Evolutionary conservation across 192 early-diverging fungal genomes (phyloP).

Genomic region (Bifiguratus adelaidae): DNA sequence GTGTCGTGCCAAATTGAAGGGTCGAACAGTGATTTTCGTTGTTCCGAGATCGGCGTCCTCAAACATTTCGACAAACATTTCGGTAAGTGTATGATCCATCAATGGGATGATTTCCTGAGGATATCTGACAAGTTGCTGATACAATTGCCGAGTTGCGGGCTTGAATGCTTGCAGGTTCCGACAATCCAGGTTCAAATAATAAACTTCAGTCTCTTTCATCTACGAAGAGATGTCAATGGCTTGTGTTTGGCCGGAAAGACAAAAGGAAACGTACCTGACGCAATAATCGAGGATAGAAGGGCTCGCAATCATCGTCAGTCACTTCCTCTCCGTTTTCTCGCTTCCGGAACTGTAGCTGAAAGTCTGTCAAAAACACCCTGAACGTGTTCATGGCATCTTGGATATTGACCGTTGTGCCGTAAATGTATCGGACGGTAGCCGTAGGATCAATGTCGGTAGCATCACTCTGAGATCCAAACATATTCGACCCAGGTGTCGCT

Average conservation of each 20-base stretch:
- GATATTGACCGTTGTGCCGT: slow-evolving; percentile 91
- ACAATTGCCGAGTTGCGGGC: slow-evolving; percentile 52
- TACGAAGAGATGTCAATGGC: slow-evolving; percentile 9
- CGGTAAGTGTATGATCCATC: slow-evolving; percentile 80
- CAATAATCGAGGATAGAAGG: slow-evolving; percentile 72
- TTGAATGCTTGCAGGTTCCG: slow-evolving; percentile 65
- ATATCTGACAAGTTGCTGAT: slow-evolving; percentile 82
- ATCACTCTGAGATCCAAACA: not conserved
- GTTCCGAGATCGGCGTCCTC: slow-evolving; percentile 41
- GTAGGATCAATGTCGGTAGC: too few relatives aligned
- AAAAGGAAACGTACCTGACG: slow-evolving; percentile 24
- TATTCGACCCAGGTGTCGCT: not conserved
- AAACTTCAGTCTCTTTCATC: slow-evolving; percentile 56
- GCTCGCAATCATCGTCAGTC: slow-evolving; percentile 34
- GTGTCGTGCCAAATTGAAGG: slow-evolving; percentile 69
- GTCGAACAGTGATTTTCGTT: slow-evolving; percentile 41
- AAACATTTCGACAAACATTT: slow-evolving; percentile 58
- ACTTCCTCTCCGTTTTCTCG: slow-evolving; percentile 13
- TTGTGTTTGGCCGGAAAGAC: not conserved
- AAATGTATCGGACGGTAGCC: slow-evolving; percentile 51
- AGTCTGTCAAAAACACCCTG: slow-evolving; percentile 71
- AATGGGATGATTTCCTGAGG: slow-evolving; percentile 94
- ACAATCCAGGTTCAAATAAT: slow-evolving; percentile 84
- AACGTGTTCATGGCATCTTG: slow-evolving; percentile 72
- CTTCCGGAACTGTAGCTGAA: slow-evolving; percentile 45